phyloP scores from a whole-genome alignment of 2,329 filamentous ascomycete genomes.

The Canariomyces notabilis region DNA sequence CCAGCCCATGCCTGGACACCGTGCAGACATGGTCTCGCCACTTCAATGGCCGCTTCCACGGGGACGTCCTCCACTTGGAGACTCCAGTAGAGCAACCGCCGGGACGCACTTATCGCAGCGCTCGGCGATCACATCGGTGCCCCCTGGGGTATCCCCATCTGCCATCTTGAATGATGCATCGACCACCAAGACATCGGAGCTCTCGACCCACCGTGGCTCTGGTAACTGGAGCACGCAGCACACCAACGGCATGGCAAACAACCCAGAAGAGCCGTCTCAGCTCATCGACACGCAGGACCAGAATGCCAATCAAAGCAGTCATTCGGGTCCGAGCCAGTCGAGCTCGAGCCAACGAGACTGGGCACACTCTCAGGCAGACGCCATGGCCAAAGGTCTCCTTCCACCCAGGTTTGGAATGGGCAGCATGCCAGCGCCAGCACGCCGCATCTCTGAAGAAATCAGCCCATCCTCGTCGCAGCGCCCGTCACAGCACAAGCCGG shows the following conservation, averaged over 20 bases:
- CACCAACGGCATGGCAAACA: conserved; percentile 58
- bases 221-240: conserved; percentile 65
- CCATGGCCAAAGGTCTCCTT: conserved; percentile 36
- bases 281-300: conserved; percentile 45
- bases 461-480: conserved; percentile 38
- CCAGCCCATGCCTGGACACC: conserved; percentile 37
- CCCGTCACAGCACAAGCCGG: conserved; percentile 29
- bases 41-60: conserved; percentile 36
- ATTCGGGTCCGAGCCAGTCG: conserved; percentile 36
- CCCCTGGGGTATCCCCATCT: conserved; percentile 53
- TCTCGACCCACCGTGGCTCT: conserved; percentile 56
- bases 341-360: conserved; percentile 51
- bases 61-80: conserved; percentile 26
- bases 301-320: conserved; percentile 21
- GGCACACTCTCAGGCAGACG: conserved; percentile 55
- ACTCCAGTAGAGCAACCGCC: conserved; percentile 36
- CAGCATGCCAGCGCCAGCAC: background rate
- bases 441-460: conserved; percentile 14
- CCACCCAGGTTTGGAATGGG: conserved; percentile 17
- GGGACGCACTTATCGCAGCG: conserved; percentile 60
- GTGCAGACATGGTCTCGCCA: conserved; percentile 42
- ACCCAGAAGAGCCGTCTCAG: conserved; percentile 44
- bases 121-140: conserved; percentile 54
- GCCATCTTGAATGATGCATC: conserved; percentile 76
- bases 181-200: conserved; percentile 83